Evolutionary conservation across 2,329 filamentous ascomycete genomes (phyloP).

Genomic region (Botryotinia convoluta): DNA sequence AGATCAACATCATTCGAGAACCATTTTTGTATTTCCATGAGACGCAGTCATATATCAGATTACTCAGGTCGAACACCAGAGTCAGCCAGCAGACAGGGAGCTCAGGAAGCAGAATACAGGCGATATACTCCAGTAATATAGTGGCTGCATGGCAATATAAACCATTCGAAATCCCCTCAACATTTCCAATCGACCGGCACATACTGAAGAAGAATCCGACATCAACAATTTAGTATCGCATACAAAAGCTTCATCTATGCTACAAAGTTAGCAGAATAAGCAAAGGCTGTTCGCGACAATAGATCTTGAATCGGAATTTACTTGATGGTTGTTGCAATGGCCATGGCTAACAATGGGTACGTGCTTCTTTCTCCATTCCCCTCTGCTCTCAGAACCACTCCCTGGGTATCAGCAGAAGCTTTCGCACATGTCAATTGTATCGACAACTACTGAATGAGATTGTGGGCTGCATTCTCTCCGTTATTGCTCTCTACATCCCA

Average conservation of each 20-base stretch:
- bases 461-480: neutral
- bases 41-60: neutral
- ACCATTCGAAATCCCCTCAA: neutral
- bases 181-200: neutral
- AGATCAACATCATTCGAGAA: slow-evolving; percentile 4
- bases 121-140: neutral
- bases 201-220: neutral
- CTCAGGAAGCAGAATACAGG: neutral
- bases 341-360: slow-evolving; percentile 37
- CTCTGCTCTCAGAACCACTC: neutral
- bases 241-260: slow-evolving; percentile 1
- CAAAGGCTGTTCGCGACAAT: slow-evolving; percentile 16
- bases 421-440: slow-evolving; percentile 1
- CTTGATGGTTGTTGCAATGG: slow-evolving; percentile 32
- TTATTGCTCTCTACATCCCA: neutral
- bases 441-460: neutral
- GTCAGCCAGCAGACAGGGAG: neutral
- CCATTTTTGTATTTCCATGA: neutral
- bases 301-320: neutral
- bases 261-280: slow-evolving; percentile 8
- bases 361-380: slow-evolving; percentile 23
- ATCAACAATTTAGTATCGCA: neutral
- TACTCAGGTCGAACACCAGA: neutral
- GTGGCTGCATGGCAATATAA: slow-evolving; percentile 11
- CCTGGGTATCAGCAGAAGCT: neutral